Evolutionary conservation across 2,329 filamentous ascomycete species (phyloP), one percentile per base, ranked within the genome.

Genomic region (Chaetomium strumarium): DNA sequence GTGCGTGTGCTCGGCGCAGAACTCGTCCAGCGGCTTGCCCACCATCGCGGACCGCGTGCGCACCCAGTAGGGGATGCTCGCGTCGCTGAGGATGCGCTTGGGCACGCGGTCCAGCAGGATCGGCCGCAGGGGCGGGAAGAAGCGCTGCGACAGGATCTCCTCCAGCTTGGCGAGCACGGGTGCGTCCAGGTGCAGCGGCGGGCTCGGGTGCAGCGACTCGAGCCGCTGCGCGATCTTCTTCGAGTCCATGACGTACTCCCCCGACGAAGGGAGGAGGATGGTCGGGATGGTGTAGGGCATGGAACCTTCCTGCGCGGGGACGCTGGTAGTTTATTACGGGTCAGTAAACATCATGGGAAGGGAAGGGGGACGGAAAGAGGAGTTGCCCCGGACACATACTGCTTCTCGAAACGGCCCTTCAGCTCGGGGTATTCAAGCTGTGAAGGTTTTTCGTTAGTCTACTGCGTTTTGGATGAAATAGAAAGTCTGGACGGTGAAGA

Each of bases 401-500:
- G 72, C 29, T 74, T 70, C 60, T 79, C 71, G 46, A 88, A 70
- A 2, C 66, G 77, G 1, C 78, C 67, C 52, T 72, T 76, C 55
- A 90, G 73, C 34, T 87, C 78, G 1, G 84, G 84, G 58, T 86
- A 88, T 62, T 87, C 83, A 14, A 83, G 48, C 72, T 76, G 52
- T n/a, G 12, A 12, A 33, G 43, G 10, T 41, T 46, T n/a, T 43
- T 16, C 4, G 11, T 29, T 5, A 2, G 17, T 36, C 20, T 30
- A 3, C 12, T 10, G 31, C 13, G 29, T 11, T 39, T 9, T 3
- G 3, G 13, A 13, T 20, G 24, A 20, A 3, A 29, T 36, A 24
- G 13, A n/a, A n/a, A 16, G n/a, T 17, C 24, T 17, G 20, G 20
- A 13, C 3, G 17, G n/a, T 7, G 34, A 16, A 14, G 16, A 17